Percentiles rank a stretch among this genome's conserved stretches.
These are phyloP conservation scores for Scenedesmus sp. DNA, from an alignment of 163 green algal genomes.

Conservation along the genomic window DNA sequence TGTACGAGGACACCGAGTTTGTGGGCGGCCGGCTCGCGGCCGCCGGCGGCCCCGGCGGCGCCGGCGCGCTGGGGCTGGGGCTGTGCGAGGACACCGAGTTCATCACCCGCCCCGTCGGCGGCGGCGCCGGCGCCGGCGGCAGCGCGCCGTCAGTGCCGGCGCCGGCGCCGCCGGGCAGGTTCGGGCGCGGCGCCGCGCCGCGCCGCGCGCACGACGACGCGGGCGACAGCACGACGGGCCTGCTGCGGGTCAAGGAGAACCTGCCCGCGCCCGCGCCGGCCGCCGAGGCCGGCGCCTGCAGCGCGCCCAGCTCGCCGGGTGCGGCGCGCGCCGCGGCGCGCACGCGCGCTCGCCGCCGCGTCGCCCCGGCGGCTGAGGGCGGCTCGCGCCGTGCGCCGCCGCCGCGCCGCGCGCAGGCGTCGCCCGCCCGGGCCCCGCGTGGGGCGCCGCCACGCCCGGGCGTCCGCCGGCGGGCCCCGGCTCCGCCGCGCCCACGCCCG, in stretches of 20 bases:
- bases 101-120: slow-evolving; percentile 15
- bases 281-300: slow-evolving; percentile 7
- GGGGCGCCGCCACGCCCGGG: neutral
- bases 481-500: neutral
- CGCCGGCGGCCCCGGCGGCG: neutral
- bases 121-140: no score
- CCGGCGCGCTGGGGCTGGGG: slow-evolving; percentile 17
- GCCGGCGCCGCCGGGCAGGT: no score
- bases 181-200: no score
- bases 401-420: neutral
- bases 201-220: neutral
- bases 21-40: slow-evolving; percentile 4
- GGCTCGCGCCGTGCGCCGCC: neutral
- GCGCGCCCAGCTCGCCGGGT: slow-evolving; percentile 25
- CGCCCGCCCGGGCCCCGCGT: neutral
- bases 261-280: slow-evolving; percentile 11
- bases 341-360: no score
- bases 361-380: no score
- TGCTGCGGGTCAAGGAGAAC: slow-evolving; percentile 41
- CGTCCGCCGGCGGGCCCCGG: neutral
- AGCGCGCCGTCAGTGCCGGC: no score
- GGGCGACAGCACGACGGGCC: slow-evolving; percentile 35
- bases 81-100: slow-evolving; percentile 50
- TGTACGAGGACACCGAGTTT: slow-evolving; percentile 68
- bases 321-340: neutral